phyloP scores from a whole-genome alignment of 2,329 filamentous ascomycete species.

The Colletotrichum agaves region DNA sequence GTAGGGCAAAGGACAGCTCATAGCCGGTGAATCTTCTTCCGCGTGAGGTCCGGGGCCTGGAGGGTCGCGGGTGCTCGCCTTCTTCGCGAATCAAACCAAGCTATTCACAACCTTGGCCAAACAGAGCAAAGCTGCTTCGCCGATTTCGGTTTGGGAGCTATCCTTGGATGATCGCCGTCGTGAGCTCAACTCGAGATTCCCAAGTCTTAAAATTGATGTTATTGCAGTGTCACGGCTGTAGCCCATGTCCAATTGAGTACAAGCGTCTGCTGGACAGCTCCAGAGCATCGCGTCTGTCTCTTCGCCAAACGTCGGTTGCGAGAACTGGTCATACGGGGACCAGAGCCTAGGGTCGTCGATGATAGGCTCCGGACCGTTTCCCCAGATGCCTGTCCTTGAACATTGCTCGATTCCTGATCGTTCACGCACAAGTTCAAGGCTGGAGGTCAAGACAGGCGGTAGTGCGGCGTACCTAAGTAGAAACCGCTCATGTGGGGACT shows the following conservation, averaged over 20 bases:
- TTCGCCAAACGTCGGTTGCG: slow-evolving; percentile 16
- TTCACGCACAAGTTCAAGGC: neutral
- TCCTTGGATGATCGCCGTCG: neutral
- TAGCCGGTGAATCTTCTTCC: slow-evolving; percentile 20
- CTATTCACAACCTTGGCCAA: slow-evolving; percentile 7
- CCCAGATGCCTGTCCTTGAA: slow-evolving; percentile 17
- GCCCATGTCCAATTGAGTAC: slow-evolving; percentile 9
- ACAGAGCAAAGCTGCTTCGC: neutral
- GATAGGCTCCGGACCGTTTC: neutral
- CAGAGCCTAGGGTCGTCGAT: neutral
- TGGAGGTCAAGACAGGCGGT: slow-evolving; percentile 11
- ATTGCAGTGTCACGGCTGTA: slow-evolving; percentile 34
- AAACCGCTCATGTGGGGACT: slow-evolving; percentile 26
- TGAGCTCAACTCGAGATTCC: slow-evolving; percentile 6
- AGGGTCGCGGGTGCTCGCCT: slow-evolving; percentile 5
- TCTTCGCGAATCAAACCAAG: slow-evolving; percentile 10
- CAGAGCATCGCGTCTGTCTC: neutral
- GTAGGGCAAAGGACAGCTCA: slow-evolving; percentile 6
- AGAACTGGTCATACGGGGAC: slow-evolving; percentile 3
- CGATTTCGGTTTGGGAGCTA: neutral
- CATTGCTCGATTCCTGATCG: neutral
- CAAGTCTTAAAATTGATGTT: slow-evolving; percentile 20
- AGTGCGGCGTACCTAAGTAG: slow-evolving; percentile 13
- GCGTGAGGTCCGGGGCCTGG: neutral
- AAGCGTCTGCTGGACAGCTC: slow-evolving; percentile 15